phyloP scores from a whole-genome alignment of 441 rosid genomes.

The Corymbia calophylla region DNA sequence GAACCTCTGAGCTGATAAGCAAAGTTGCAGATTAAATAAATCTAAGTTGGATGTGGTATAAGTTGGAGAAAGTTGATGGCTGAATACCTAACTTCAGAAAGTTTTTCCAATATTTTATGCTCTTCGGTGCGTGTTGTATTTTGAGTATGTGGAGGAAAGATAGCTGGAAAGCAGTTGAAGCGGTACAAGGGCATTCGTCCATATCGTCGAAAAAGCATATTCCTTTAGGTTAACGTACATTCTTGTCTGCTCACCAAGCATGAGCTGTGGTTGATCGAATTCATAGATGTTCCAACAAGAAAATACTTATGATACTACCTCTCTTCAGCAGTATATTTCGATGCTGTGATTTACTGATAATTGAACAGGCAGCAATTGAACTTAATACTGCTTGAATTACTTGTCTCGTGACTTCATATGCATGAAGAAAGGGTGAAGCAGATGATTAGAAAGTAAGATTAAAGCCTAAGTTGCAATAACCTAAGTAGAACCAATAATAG shows the following conservation, averaged over 20 bases:
- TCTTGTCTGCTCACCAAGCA: not conserved
- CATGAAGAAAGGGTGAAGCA: not conserved
- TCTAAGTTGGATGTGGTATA: not conserved
- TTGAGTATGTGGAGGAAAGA: not conserved
- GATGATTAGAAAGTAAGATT: not conserved
- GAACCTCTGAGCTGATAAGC: not conserved
- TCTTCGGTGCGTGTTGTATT: not conserved
- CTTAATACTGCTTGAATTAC: not conserved
- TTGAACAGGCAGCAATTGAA: not conserved
- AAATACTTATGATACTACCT: not conserved
- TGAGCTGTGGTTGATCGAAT: not conserved
- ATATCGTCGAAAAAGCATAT: not conserved
- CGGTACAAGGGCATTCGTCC: not conserved
- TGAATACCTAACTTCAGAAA: not conserved
- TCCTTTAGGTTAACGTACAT: not conserved
- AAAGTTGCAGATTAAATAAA: not conserved
- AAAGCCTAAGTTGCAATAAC: not conserved
- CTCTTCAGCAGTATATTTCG: not conserved
- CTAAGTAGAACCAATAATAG: not conserved
- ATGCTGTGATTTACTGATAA: not conserved
- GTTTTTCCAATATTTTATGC: not conserved
- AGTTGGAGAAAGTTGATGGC: not conserved
- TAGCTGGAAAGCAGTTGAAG: not conserved
- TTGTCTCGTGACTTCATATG: not conserved
- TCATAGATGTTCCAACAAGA: not conserved